These are phyloP conservation scores for Eucalyptus pauciflora DNA, from an alignment of 345 rosid species.

Conservation along the genomic window DNA sequence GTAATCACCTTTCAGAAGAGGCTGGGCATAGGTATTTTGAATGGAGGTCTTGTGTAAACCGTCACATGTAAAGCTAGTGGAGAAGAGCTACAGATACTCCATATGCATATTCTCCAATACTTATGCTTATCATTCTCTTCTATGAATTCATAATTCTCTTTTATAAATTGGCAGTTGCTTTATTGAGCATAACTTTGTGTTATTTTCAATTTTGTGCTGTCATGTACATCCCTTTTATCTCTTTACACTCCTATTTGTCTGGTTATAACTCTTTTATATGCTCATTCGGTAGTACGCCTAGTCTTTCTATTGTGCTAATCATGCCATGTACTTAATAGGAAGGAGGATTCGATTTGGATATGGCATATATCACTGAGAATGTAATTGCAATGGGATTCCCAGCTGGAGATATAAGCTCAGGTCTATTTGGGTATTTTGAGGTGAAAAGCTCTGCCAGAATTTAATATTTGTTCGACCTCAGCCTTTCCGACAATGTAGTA, in stretches of 20 bases:
- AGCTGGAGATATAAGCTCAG: constrained; percentile 92
- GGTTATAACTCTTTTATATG: not conserved
- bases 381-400: constrained; percentile 98
- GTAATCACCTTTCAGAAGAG: not conserved
- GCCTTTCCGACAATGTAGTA: not conserved
- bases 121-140: not conserved
- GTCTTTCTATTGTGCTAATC: not conserved
- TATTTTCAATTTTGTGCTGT: not conserved
- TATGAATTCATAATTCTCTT: not conserved
- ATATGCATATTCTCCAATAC: not conserved
- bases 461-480: not conserved
- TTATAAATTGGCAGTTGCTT: not conserved
- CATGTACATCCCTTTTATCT: not conserved
- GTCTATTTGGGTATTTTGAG: constrained; percentile 84
- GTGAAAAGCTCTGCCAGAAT: constrained; percentile 10
- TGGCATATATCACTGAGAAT: constrained; percentile 82
- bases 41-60: not conserved
- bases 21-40: not conserved
- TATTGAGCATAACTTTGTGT: not conserved
- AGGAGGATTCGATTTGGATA: constrained; percentile 70
- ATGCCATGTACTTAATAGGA: constrained; percentile 34
- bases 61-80: not conserved
- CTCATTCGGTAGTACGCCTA: not conserved
- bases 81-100: not conserved
- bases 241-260: not conserved